Evolutionary conservation across 352 stramenopile species (phyloP).

Genomic region (Phytophthora uliginosa): DNA sequence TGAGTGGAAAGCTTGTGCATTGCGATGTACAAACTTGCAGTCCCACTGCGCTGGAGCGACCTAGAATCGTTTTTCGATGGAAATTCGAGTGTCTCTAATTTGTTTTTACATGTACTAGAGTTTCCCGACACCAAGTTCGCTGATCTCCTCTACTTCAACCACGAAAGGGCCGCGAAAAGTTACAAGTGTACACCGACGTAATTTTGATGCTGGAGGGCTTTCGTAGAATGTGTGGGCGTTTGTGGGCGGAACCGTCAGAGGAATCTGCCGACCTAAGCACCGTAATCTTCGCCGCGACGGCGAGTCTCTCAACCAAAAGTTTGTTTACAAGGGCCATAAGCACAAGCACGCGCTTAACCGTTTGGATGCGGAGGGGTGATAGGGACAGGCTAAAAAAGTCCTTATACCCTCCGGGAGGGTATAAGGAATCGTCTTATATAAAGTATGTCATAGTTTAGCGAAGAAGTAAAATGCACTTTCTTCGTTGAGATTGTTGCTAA

Average conservation of each 20-base stretch:
- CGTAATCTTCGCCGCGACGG: slow-evolving; percentile 2
- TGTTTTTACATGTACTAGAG: slow-evolving; percentile 14
- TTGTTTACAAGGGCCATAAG: slow-evolving; percentile 41
- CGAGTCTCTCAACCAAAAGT: slow-evolving; percentile 23
- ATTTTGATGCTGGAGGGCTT: slow-evolving; percentile 13
- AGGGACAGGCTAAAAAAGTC: slow-evolving; percentile 1
- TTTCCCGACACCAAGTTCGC: slow-evolving; percentile 10
- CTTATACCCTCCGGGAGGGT: slow-evolving; percentile 9
- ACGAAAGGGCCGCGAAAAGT: slow-evolving; percentile 1
- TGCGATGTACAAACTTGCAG: slow-evolving; percentile 20
- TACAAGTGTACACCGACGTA: slow-evolving; percentile 16
- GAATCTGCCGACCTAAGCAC: slow-evolving; percentile 12
- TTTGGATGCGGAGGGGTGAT: slow-evolving; percentile 25
- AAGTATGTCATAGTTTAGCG: slow-evolving; percentile 13
- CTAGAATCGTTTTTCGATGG: slow-evolving; percentile 13
- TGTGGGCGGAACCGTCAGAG: slow-evolving; percentile 27
- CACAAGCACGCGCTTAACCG: slow-evolving; percentile 13
- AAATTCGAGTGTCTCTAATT: slow-evolving; percentile 19
- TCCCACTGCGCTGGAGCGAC: slow-evolving; percentile 15
- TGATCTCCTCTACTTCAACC: slow-evolving; percentile 11
- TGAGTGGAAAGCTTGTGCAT: slow-evolving; percentile 21
- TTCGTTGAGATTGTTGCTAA: slow-evolving; percentile 14
- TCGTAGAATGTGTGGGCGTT: slow-evolving; percentile 18
- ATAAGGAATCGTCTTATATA: slow-evolving; percentile 12
- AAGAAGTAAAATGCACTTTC: slow-evolving; percentile 1